Evolutionary conservation across 306 rosid genomes (phyloP).

Genomic region (Phaseolus lunatus): DNA sequence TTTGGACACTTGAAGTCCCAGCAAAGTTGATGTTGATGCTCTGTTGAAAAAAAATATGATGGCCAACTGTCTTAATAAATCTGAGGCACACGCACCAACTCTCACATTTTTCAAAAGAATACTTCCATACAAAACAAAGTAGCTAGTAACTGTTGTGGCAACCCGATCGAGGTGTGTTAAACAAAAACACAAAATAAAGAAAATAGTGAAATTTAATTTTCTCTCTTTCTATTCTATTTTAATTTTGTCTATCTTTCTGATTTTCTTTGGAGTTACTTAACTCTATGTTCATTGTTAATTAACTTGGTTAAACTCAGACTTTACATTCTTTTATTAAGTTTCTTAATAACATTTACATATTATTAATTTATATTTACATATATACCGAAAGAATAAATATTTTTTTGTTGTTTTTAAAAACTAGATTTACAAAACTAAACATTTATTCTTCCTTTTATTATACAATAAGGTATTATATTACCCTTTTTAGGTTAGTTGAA

Average conservation of each 20-base stretch:
- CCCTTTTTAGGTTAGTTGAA: not conserved
- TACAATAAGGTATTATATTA: too few relatives aligned
- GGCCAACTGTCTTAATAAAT: conserved; percentile 52
- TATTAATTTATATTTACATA: too few relatives aligned
- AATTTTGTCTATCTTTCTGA: not conserved
- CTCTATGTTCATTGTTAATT: too few relatives aligned
- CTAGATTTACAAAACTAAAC: too few relatives aligned
- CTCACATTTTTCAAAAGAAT: conserved; percentile 13
- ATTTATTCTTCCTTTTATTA: too few relatives aligned
- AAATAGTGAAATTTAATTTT: not conserved
- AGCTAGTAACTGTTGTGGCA: conserved; percentile 31
- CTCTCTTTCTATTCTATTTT: not conserved
- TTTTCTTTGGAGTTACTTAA: not conserved
- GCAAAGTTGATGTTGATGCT: conserved; percentile 41
- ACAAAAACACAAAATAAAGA: not conserved
- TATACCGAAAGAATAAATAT: too few relatives aligned
- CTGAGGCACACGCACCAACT: conserved; percentile 36
- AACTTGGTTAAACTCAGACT: too few relatives aligned
- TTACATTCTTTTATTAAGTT: too few relatives aligned
- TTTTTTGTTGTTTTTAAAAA: too few relatives aligned
- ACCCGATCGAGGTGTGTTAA: not conserved
- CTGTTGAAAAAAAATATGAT: conserved; percentile 40
- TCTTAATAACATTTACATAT: too few relatives aligned
- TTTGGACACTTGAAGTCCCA: conserved; percentile 30
- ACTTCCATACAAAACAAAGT: conserved; percentile 29